phyloP scores from a whole-genome alignment of 441 rosid species.

The Corymbia citriodora region DNA sequence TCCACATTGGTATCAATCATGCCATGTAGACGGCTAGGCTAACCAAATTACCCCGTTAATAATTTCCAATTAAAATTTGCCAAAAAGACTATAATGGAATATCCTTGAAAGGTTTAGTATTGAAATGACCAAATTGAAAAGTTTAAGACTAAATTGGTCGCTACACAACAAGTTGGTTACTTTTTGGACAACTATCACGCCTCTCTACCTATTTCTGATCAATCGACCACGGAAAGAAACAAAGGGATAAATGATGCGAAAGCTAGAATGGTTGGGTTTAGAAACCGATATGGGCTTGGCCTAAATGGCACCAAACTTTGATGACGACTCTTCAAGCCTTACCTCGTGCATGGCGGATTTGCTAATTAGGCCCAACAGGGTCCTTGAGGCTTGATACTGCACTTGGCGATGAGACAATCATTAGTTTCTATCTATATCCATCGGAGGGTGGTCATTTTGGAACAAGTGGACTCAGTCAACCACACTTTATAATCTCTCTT shows the following conservation, averaged over 20 bases:
- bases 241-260: neutral
- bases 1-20: neutral
- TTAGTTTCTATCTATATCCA: too few species aligned
- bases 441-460: neutral
- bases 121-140: neutral
- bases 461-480: neutral
- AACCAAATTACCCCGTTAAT: neutral
- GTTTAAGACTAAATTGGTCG: fast-evolving
- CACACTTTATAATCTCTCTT: neutral
- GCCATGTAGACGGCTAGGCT: neutral
- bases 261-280: neutral
- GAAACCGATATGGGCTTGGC: neutral
- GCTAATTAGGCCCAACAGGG: neutral
- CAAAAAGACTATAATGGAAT: neutral
- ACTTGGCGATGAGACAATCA: neutral
- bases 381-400: neutral
- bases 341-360: neutral
- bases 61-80: neutral
- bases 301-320: neutral
- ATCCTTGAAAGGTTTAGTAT: neutral
- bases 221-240: neutral
- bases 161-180: fast-evolving
- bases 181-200: neutral
- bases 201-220: neutral
- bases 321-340: neutral